Conservation (phyloP, 2,329 filamentous ascomycete species). For the Penicillium sp. region DNA sequence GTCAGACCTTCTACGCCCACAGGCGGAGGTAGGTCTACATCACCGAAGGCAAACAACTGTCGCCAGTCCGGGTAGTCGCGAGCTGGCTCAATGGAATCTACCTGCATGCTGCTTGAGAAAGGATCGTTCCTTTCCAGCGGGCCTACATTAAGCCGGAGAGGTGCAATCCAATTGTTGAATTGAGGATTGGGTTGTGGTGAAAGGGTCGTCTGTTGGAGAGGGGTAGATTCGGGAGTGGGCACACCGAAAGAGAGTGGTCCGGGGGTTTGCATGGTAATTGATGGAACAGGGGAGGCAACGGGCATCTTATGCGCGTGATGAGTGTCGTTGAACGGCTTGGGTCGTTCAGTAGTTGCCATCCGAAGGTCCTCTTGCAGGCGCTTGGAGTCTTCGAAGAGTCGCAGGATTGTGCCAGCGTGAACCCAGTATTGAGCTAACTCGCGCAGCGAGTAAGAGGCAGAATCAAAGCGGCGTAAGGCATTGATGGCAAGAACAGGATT, state of each 20-base stretch:
- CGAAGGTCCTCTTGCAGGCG: conserved; percentile 37
- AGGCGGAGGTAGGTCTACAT: conserved; percentile 31
- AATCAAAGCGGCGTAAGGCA: conserved; percentile 39
- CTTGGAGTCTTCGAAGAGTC: conserved; percentile 38
- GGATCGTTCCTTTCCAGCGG: conserved; percentile 19
- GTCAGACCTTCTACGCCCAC: conserved; percentile 33
- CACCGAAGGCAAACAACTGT: conserved; percentile 36
- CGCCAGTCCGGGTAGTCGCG: conserved; percentile 36
- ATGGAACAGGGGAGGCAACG: conserved; percentile 14
- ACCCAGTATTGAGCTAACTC: conserved; percentile 38
- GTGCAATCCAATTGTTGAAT: conserved; percentile 29
- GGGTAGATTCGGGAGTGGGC: conserved; percentile 26
- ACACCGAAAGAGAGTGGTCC: conserved; percentile 22
- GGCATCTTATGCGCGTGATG: conserved; percentile 16
- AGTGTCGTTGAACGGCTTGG: conserved; percentile 19
- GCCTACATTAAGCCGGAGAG: conserved; percentile 21
- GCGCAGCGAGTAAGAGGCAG: conserved; percentile 35
- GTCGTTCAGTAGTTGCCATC: conserved; percentile 29
- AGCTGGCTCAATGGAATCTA: conserved; percentile 28
- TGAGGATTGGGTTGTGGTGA: conserved; percentile 21
- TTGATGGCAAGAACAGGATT: conserved; percentile 41
- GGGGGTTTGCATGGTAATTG: conserved; percentile 18
- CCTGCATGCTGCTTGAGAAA: conserved; percentile 21
- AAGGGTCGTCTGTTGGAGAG: conserved; percentile 18
- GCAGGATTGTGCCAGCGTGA: conserved; percentile 37